A percentile compares a stretch with the other conserved stretches of the same genome.
Conservation (phyloP, 768 basidiomycete genomes). For the Suillus weaverae region DNA sequence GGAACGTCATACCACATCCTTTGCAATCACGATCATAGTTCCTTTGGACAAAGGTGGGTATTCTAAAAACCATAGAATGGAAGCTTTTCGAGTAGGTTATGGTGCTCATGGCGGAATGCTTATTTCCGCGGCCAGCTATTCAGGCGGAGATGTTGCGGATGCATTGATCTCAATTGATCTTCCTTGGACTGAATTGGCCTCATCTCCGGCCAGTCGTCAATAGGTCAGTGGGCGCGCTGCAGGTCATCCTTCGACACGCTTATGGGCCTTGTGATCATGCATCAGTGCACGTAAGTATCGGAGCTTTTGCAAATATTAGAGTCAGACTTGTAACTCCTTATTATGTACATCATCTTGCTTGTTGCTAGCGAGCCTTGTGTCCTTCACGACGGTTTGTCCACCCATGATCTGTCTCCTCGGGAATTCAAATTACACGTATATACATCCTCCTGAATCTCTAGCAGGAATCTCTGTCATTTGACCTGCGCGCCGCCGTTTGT, state of each 20-base stretch:
- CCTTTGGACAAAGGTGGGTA: not conserved
- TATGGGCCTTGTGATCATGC: not conserved
- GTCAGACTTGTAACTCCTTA: not conserved
- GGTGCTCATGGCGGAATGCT: not conserved
- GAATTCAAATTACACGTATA: not conserved
- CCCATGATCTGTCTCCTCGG: not conserved
- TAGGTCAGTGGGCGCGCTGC: not conserved
- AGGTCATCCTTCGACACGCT: not conserved
- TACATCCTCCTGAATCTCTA: not conserved
- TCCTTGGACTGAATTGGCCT: not conserved
- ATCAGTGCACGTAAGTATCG: not conserved
- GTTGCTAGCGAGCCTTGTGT: not conserved
- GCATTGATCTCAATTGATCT: not conserved
- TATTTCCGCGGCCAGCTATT: slow-evolving; percentile 10
- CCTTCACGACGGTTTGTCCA: not conserved
- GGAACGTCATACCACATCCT: not conserved
- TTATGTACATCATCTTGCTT: not conserved
- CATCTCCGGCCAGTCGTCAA: not conserved
- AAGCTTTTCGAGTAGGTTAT: not conserved
- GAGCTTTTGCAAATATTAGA: not conserved
- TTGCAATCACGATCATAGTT: not conserved
- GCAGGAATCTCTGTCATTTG: not conserved
- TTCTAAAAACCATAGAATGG: not conserved
- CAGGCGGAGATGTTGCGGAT: not conserved
- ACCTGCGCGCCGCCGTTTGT: not conserved